These are phyloP conservation scores for Bruguiera hainesii DNA, from an alignment of 441 rosid genomes.

Conservation along the genomic window DNA sequence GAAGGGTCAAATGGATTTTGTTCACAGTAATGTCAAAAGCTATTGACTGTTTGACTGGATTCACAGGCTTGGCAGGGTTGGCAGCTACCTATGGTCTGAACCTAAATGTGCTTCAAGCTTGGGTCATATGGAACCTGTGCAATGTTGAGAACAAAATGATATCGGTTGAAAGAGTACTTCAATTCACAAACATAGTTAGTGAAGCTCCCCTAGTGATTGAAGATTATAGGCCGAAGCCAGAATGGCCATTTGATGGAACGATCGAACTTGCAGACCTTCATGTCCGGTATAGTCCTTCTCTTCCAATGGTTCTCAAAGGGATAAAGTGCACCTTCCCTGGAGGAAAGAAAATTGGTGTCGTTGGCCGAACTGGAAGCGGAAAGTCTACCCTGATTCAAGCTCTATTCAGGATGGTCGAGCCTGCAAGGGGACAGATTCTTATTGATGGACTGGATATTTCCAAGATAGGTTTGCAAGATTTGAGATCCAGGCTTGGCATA, in stretches of 20 bases:
- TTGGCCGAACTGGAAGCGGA: conserved; percentile 77
- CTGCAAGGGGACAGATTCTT: conserved; percentile 47
- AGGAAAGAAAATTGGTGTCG: conserved; percentile 57
- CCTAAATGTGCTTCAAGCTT: conserved; percentile 60
- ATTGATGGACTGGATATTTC: conserved; percentile 61
- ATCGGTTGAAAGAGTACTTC: conserved; percentile 65
- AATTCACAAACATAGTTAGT: conserved; percentile 46
- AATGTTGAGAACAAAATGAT: conserved; percentile 80
- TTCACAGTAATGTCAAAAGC: background rate
- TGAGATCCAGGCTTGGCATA: conserved; percentile 57
- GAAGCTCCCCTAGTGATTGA: conserved; percentile 53
- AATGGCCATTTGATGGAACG: conserved; percentile 42
- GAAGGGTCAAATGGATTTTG: too few relatives aligned
- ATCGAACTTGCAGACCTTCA: conserved; percentile 27
- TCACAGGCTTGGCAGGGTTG: conserved; percentile 3
- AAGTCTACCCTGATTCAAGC: conserved; percentile 74
- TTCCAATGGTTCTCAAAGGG: conserved; percentile 64
- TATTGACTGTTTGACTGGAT: background rate
- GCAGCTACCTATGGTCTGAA: conserved; percentile 52
- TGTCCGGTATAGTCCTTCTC: conserved; percentile 46
- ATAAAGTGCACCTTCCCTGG: conserved; percentile 62
- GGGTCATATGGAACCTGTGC: conserved; percentile 77
- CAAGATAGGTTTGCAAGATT: conserved; percentile 56
- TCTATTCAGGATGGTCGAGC: conserved; percentile 64
- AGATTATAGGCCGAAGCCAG: conserved; percentile 32